Base-by-base conservation (phyloP, 2,329 filamentous ascomycete species). In the Colletotrichum shisoi region DNA sequence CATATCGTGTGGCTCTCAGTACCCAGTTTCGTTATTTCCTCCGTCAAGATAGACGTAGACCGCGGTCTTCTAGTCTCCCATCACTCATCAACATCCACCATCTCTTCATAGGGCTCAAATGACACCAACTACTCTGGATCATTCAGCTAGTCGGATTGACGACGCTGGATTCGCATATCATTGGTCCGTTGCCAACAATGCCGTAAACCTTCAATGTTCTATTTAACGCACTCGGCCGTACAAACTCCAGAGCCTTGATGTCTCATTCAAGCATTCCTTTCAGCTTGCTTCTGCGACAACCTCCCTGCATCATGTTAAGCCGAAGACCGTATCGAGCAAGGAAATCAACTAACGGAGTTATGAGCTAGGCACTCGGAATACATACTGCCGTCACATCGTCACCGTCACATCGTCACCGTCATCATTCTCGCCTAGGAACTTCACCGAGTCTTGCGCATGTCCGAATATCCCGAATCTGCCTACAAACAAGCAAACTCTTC, bases 321-420 rank as follows among this genome's bases (percentile, higher is more conserved):
- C n/a, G 31, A 24, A 9, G n/a, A n/a, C 11, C 40, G 24, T 19
- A 12, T n/a, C 19, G 17, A 39, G 34, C 42, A 57, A 46, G 12
- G 42, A 4, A 13, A 37, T 17, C 5, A 39, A 19, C 19, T 24
- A 65, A 49, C n/a, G 42, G 27, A 39, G 24, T 59, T 60, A 37
- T 40, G 54, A 56, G 34, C 48, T 56, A 60, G 48, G 24, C 54
- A 68, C 42, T 34, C 31, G 46, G 62, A 54, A 44, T 68, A 57
- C 64, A 42, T 51, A 52, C 49, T 68, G 24, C 61, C 49, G 56
- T 68, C n/a, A 54, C 49, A 42, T 52, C 49, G 19, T 52, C 39
- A 45, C 40, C 7, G 48, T 60, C 61, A 49, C 49, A 42, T 52
- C 49, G 19, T 52, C 39, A 45, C 40, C 7, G 48, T 60, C 61